A percentile compares a stretch with the other conserved stretches of the same genome.
phyloP scores from a whole-genome alignment of 371 early-diverging fungal genomes.

The Haplosporangium sp. region DNA sequence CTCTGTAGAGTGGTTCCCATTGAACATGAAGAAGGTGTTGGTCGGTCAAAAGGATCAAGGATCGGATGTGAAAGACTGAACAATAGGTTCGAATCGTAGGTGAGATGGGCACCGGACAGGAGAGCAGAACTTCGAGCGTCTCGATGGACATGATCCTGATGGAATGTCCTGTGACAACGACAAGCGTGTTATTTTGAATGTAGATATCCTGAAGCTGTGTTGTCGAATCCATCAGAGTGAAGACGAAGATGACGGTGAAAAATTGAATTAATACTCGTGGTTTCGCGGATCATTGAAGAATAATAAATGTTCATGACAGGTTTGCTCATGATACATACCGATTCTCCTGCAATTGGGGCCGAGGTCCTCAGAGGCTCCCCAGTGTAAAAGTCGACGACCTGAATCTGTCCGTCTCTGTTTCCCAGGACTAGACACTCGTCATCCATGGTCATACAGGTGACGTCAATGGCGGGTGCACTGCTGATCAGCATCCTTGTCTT shows the following conservation, averaged over 20 bases:
- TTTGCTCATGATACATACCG: conserved; percentile 20
- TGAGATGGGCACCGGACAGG: conserved; percentile 23
- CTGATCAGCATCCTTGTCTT: conserved; percentile 18
- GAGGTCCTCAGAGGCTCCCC: conserved; percentile 17
- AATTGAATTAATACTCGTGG: too few species aligned
- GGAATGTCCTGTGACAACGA: conserved; percentile 31
- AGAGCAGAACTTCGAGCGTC: conserved; percentile 25
- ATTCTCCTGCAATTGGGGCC: conserved; percentile 17
- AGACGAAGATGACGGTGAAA: background rate
- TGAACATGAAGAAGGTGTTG: conserved; percentile 38
- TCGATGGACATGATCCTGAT: conserved; percentile 40
- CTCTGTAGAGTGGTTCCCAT: conserved; percentile 43
- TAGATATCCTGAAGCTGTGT: conserved; percentile 47
- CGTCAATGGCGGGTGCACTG: conserved; percentile 19
- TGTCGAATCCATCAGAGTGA: too few species aligned
- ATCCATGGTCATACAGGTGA: conserved; percentile 51
- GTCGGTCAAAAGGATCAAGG: conserved; percentile 42
- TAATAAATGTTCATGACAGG: background rate
- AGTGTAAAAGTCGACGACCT: conserved; percentile 35
- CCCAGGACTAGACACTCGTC: conserved; percentile 44
- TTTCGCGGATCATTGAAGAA: too few species aligned
- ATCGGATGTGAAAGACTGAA: conserved; percentile 50
- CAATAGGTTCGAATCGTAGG: conserved; percentile 17
- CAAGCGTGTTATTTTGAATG: conserved; percentile 45
- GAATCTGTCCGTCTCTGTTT: conserved; percentile 14